phyloP scores from a whole-genome alignment of 345 rosid species.

The Citrus medica region DNA sequence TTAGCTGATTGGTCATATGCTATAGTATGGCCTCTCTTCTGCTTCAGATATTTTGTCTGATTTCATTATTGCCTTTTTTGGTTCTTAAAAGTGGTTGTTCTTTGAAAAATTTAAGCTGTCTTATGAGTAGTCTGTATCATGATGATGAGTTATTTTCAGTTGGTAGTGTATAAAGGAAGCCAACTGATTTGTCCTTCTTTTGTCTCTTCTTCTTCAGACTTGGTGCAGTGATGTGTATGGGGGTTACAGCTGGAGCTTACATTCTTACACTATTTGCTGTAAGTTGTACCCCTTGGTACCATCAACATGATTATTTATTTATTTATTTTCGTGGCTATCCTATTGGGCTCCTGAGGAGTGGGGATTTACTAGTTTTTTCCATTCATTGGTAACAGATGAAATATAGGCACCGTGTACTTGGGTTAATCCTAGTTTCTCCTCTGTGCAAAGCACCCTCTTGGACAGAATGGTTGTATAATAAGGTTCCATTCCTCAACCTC shows the following conservation, averaged over 20 bases:
- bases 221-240: constrained; percentile 97
- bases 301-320: background rate
- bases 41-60: background rate
- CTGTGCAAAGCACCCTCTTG: constrained; percentile 92
- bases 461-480: constrained; percentile 89
- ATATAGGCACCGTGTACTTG: constrained; percentile 81
- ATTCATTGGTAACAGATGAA: constrained; percentile 56
- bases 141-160: background rate
- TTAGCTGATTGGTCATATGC: constrained; percentile 5
- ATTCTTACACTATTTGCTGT: constrained; percentile 91
- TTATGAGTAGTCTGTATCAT: background rate
- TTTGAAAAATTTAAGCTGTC: constrained; percentile 15
- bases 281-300: constrained; percentile 29
- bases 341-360: background rate
- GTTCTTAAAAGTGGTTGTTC: constrained; percentile 9
- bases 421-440: constrained; percentile 93
- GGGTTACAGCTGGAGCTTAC: constrained; percentile 98
- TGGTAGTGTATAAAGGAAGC: constrained; percentile 2
- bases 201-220: constrained; percentile 42
- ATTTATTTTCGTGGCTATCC: background rate
- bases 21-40: constrained; percentile 9
- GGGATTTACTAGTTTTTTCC: background rate
- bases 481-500: constrained; percentile 43
- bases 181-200: constrained; percentile 5
- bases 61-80: constrained; percentile 2